Conservation (phyloP, 352 stramenopile genomes). For the Phytophthora vignae region DNA sequence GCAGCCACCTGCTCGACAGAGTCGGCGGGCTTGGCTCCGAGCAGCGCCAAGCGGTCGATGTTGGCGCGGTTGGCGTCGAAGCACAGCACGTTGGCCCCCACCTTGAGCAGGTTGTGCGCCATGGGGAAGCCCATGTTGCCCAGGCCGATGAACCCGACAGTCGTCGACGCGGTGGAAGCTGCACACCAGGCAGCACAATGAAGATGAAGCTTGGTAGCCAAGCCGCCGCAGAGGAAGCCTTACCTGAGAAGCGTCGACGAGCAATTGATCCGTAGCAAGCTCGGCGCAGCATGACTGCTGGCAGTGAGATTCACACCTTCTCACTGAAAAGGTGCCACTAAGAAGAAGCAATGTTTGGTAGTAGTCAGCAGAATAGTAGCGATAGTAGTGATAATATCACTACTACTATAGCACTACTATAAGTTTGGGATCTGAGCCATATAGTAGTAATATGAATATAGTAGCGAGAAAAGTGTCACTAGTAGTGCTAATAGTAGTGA, state of each 20-base stretch:
- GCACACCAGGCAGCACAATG: neutral
- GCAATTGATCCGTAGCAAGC: conserved; percentile 1
- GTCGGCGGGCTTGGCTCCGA: conserved; percentile 44
- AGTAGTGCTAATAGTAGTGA: too few relatives aligned
- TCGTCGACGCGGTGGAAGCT: conserved; percentile 15
- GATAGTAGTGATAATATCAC: too few relatives aligned
- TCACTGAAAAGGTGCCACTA: too few relatives aligned
- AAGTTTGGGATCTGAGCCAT: too few relatives aligned
- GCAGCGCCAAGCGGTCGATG: conserved; percentile 34
- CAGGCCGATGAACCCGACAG: conserved; percentile 90
- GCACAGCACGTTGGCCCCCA: conserved; percentile 61
- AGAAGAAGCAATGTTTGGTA: too few relatives aligned
- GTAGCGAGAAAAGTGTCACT: too few relatives aligned
- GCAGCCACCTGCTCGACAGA: conserved; percentile 55
- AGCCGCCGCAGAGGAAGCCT: too few relatives aligned
- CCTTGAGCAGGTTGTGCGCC: conserved; percentile 88
- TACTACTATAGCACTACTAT: too few relatives aligned
- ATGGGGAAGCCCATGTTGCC: conserved; percentile 95
- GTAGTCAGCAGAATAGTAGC: too few relatives aligned
- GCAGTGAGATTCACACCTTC: too few relatives aligned
- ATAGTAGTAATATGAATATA: too few relatives aligned
- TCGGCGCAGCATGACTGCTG: neutral
- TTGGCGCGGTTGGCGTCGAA: conserved; percentile 60
- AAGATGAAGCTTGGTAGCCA: too few relatives aligned
- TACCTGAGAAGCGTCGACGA: conserved; percentile 22